phyloP scores from a whole-genome alignment of 2,329 filamentous ascomycete species.

The Claviceps sp. region DNA sequence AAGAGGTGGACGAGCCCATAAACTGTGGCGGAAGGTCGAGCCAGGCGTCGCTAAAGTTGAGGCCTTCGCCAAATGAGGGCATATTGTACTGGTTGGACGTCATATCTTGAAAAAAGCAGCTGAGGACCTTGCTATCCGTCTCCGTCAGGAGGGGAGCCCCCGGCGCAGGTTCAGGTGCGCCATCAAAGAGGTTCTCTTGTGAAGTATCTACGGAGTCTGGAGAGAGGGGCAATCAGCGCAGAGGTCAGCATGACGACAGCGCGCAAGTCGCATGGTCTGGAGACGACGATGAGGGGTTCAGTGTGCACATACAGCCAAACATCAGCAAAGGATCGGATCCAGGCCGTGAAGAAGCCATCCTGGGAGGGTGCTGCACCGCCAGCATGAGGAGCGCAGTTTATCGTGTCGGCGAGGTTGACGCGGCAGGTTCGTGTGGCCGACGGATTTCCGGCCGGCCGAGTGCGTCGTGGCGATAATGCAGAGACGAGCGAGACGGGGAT shows the following conservation, averaged over 20 bases:
- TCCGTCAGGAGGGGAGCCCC: constrained; percentile 54
- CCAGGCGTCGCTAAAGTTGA: constrained; percentile 39
- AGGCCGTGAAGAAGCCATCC: constrained; percentile 47
- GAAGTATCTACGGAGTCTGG: constrained; percentile 32
- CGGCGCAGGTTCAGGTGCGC: constrained; percentile 45
- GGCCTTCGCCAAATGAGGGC: constrained; percentile 37
- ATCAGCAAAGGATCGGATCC: constrained; percentile 39
- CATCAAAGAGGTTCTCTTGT: constrained; percentile 34
- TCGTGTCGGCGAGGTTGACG: constrained; percentile 6
- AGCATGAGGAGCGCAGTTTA: constrained; percentile 39
- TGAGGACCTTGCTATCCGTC: constrained; percentile 44
- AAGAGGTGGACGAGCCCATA: constrained; percentile 52
- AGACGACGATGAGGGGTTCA: background rate
- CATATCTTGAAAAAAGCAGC: constrained; percentile 43
- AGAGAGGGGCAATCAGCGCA: constrained; percentile 4
- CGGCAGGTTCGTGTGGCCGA: background rate
- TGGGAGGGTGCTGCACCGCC: constrained; percentile 37
- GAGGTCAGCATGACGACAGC: constrained; percentile 1
- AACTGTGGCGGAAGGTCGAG: constrained; percentile 49
- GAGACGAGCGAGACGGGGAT: background rate
- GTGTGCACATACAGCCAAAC: constrained; percentile 50
- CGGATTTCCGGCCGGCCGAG: background rate
- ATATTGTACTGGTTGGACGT: constrained; percentile 35
- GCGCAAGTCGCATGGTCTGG: background rate
- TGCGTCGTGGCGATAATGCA: background rate